Conservation (phyloP, 108 stramenopile species). For the Aurantiochytrium sp. region DNA sequence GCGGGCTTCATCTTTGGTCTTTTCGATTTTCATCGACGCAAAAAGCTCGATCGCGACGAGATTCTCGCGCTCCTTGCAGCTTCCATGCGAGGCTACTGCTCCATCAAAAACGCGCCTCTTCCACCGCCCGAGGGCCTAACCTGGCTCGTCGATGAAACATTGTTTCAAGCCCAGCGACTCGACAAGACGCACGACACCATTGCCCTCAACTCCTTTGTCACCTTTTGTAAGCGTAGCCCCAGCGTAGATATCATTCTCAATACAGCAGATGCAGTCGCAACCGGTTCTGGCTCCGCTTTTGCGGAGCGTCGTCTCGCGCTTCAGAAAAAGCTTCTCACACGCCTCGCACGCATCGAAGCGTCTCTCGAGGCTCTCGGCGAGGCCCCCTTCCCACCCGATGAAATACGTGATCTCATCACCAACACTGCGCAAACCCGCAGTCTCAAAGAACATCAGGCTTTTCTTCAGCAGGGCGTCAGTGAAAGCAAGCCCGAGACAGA, state of each 20-base stretch:
- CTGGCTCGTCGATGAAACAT: not conserved
- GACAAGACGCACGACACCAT: not conserved
- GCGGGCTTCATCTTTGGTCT: slow-evolving; percentile 7
- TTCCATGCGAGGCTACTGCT: not conserved
- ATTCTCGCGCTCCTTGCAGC: not conserved
- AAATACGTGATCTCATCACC: not conserved
- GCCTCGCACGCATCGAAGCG: not conserved
- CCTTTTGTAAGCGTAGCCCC: not conserved
- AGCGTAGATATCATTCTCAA: not conserved
- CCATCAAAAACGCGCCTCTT: not conserved
- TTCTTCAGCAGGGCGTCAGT: not conserved
- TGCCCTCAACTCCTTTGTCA: not conserved
- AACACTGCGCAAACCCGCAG: not conserved
- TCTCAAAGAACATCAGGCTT: not conserved
- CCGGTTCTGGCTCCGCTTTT: not conserved
- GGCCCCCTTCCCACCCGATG: not conserved
- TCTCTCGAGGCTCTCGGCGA: not conserved
- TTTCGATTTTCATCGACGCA: not conserved
- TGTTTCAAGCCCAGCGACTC: not conserved
- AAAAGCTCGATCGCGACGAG: not conserved
- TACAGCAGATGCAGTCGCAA: not conserved
- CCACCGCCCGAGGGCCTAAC: not conserved
- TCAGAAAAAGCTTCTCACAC: not conserved
- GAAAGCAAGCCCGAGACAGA: not conserved
- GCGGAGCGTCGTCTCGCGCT: not conserved